Evolutionary conservation across 169 alveolate species (phyloP).

Genomic region (Plasmodium blacklocki): DNA sequence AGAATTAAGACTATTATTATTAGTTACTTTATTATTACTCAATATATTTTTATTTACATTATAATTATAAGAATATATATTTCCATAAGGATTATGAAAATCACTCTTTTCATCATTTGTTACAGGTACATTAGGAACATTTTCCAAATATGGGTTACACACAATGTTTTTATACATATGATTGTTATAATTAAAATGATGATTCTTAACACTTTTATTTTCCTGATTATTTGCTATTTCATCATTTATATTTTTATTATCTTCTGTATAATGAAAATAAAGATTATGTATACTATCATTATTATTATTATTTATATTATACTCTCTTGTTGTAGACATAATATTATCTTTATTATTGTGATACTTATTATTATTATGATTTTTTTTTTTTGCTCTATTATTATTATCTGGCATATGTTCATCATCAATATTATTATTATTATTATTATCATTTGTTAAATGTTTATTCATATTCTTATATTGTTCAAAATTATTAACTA

Average conservation of each 20-base stretch:
- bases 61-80: not conserved
- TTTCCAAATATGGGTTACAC: too few relatives aligned
- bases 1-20: not conserved
- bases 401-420: not conserved
- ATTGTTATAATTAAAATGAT: not conserved
- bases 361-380: not conserved
- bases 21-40: not conserved
- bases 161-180: not conserved
- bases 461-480: not conserved
- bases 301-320: not conserved
- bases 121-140: too few relatives aligned
- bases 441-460: not conserved
- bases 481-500: not conserved
- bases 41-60: not conserved
- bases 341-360: not conserved
- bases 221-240: not conserved
- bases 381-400: not conserved
- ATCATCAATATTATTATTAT: not conserved
- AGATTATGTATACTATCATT: not conserved
- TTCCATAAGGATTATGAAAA: too few relatives aligned
- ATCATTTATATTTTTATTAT: not conserved
- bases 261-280: not conserved
- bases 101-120: too few relatives aligned
- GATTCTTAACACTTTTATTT: not conserved
- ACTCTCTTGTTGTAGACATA: not conserved